Evolutionary conservation across 768 basidiomycete genomes (phyloP).

Genomic region (Tulasnella sp.): DNA sequence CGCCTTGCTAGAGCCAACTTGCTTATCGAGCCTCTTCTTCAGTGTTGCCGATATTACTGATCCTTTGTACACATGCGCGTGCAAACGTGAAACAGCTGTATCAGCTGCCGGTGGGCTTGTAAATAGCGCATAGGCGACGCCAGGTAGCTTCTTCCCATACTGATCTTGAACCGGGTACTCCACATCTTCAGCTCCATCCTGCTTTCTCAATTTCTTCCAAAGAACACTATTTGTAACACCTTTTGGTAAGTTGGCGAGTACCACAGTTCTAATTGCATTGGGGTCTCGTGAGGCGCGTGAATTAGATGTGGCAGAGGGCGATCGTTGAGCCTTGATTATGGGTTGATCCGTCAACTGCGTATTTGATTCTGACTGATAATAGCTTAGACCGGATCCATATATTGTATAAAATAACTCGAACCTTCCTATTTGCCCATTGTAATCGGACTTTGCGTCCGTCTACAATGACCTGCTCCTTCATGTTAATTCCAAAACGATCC

Average conservation of each 20-base stretch:
- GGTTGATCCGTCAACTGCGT: too few relatives aligned
- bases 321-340: slow-evolving; percentile 6
- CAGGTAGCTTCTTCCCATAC: slow-evolving; percentile 35
- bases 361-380: too few relatives aligned
- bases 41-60: slow-evolving; percentile 71
- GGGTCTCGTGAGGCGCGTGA: slow-evolving; percentile 37
- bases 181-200: slow-evolving; percentile 58
- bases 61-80: slow-evolving; percentile 90
- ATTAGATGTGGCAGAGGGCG: slow-evolving; percentile 5
- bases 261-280: slow-evolving; percentile 68
- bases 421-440: slow-evolving; percentile 73
- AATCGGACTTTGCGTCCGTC: slow-evolving; percentile 59
- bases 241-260: slow-evolving; percentile 59
- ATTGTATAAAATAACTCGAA: too few relatives aligned
- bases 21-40: slow-evolving; percentile 63
- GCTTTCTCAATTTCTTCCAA: slow-evolving; percentile 82
- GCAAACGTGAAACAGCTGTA: slow-evolving; percentile 63
- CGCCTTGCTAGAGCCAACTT: slow-evolving; percentile 39
- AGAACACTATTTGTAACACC: slow-evolving; percentile 46
- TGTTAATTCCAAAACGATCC: slow-evolving; percentile 48
- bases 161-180: slow-evolving; percentile 46
- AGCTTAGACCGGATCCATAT: too few relatives aligned
- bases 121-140: slow-evolving; percentile 63
- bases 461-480: slow-evolving; percentile 49
- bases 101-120: slow-evolving; percentile 50